These are phyloP conservation scores for Arthrobotrys pseudoclavata DNA, from an alignment of 2,329 filamentous ascomycete species.

Conservation along the genomic window DNA sequence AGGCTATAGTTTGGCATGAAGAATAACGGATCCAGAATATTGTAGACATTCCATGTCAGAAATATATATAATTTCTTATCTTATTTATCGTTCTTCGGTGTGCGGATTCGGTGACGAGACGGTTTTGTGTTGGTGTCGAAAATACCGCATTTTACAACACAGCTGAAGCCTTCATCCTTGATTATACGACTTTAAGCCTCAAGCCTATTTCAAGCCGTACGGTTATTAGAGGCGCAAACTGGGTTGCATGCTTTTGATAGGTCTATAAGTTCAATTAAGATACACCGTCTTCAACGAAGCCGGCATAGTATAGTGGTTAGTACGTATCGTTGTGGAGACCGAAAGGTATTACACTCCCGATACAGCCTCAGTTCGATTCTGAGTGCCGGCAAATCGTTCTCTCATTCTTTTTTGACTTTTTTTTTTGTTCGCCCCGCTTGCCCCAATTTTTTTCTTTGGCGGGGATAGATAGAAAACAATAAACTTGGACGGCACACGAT, in stretches of 20 bases:
- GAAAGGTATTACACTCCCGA: constrained; percentile 43
- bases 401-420: not conserved
- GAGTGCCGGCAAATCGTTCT: constrained; percentile 46
- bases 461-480: too few relatives aligned
- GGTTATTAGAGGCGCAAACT: too few relatives aligned
- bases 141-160: constrained; percentile 11
- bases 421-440: constrained; percentile 4
- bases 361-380: constrained; percentile 55
- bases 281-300: constrained; percentile 16
- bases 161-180: too few relatives aligned
- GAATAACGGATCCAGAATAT: too few relatives aligned
- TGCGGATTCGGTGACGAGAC: too few relatives aligned
- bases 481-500: not conserved
- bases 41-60: too few relatives aligned
- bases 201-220: too few relatives aligned
- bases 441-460: not conserved
- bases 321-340: constrained; percentile 57
- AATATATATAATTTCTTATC: too few relatives aligned
- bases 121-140: not conserved
- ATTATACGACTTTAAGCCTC: not conserved
- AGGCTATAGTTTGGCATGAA: too few relatives aligned
- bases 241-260: not conserved
- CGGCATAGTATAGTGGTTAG: constrained; percentile 58
- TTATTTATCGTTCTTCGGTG: too few relatives aligned
- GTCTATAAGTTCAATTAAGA: not conserved